Evolutionary conservation across 1,284 basidiomycete species (phyloP).

Genomic region (Vanrija humicola): DNA sequence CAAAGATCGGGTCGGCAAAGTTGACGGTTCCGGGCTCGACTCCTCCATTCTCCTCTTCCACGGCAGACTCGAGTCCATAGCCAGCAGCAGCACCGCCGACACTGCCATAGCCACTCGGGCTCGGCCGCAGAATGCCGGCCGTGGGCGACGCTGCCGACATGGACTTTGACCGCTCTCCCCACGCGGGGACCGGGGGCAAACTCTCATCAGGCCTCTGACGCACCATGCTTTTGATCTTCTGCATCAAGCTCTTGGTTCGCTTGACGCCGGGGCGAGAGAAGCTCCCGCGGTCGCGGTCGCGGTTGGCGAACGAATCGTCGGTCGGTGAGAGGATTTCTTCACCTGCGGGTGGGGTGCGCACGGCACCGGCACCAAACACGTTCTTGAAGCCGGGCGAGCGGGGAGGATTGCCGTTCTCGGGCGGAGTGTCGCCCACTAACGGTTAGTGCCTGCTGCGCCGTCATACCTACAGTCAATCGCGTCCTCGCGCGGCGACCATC

Average conservation of each 20-base stretch:
- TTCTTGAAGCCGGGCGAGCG: constrained; percentile 36
- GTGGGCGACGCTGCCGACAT: constrained; percentile 13
- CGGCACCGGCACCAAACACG: constrained; percentile 15
- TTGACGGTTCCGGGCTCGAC: not conserved
- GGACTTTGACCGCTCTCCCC: constrained; percentile 16
- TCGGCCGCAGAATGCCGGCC: constrained; percentile 1
- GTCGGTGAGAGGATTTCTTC: not conserved
- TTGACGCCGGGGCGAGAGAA: constrained; percentile 27
- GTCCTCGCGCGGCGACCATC: constrained; percentile 38
- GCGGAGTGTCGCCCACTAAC: not conserved
- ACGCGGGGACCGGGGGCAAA: constrained; percentile 4
- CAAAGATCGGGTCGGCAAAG: not conserved
- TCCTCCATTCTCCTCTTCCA: constrained; percentile 8
- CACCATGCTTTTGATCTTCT: constrained; percentile 51
- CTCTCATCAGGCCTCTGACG: constrained; percentile 23
- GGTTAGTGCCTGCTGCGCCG: not conserved
- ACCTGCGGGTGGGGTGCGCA: constrained; percentile 8
- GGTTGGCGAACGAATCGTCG: not conserved
- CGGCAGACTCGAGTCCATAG: constrained; percentile 3
- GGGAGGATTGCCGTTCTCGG: constrained; percentile 4
- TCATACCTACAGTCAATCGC: constrained; percentile 28
- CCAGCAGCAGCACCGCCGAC: not conserved
- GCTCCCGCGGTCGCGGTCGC: not conserved
- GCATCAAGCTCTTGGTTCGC: constrained; percentile 50
- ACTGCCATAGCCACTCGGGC: not conserved